These are phyloP conservation scores for Handroanthus guayacan DNA, from an alignment of 257 asterid species.

Conservation along the genomic window DNA sequence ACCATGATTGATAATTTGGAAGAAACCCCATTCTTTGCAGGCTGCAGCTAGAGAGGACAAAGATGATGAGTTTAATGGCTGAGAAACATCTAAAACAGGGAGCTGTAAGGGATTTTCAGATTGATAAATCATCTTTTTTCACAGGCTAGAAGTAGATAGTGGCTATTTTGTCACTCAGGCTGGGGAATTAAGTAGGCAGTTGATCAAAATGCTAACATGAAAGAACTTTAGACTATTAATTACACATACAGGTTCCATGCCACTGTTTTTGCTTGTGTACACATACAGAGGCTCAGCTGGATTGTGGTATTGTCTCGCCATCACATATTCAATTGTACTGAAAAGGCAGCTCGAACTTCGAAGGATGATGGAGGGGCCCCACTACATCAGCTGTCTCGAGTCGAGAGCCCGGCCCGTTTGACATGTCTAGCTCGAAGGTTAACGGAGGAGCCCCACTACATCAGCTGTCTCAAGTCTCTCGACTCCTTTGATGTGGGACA, in stretches of 20 bases:
- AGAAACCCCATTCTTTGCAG: conserved; percentile 81
- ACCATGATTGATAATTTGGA: conserved; percentile 71
- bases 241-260: not conserved
- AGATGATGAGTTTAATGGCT: conserved; percentile 48
- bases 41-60: conserved; percentile 58
- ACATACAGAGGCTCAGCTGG: not conserved
- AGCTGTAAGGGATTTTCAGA: conserved; percentile 56
- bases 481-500: too few species aligned
- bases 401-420: too few species aligned
- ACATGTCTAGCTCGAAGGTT: too few species aligned
- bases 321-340: not conserved
- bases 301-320: not conserved
- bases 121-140: conserved; percentile 50
- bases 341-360: too few species aligned
- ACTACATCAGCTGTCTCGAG: too few species aligned
- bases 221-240: conserved; percentile 8
- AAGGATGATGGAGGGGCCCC: too few species aligned
- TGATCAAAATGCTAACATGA: conserved; percentile 16
- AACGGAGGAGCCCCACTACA: too few species aligned
- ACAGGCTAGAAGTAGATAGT: conserved; percentile 8
- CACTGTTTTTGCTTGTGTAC: not conserved
- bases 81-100: conserved; percentile 64
- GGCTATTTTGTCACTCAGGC: conserved; percentile 32
- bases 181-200: conserved; percentile 32
- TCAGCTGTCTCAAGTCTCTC: too few species aligned